Evolutionary conservation across 2,329 filamentous ascomycete genomes (phyloP).

Genomic region (Sclerotinia spermophila): DNA sequence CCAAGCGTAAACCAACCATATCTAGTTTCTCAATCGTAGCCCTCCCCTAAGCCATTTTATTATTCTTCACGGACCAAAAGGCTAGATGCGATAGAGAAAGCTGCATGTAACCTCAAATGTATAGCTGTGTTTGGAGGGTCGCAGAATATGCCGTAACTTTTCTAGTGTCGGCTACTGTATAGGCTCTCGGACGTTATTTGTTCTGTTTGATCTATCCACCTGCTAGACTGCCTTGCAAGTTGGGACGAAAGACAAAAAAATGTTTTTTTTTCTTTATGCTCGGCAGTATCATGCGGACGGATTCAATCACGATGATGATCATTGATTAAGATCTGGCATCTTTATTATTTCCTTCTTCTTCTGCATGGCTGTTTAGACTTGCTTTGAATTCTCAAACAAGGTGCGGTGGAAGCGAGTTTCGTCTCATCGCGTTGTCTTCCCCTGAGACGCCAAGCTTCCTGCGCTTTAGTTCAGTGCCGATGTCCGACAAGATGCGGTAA

Average conservation of each 20-base stretch:
- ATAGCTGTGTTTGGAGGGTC: background rate
- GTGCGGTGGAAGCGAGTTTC: slow-evolving; percentile 43
- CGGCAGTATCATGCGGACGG: background rate
- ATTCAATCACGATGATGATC: background rate
- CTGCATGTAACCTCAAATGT: background rate
- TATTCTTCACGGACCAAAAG: background rate
- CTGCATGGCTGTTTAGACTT: background rate
- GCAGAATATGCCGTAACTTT: background rate
- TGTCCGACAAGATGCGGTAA: slow-evolving; percentile 20
- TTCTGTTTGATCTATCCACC: background rate
- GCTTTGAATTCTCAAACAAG: slow-evolving; percentile 25
- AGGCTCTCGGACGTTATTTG: background rate
- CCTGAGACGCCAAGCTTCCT: slow-evolving; percentile 35
- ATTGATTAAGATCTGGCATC: background rate
- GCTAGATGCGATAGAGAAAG: background rate
- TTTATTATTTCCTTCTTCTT: background rate
- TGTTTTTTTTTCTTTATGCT: background rate
- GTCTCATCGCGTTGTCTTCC: slow-evolving; percentile 21
- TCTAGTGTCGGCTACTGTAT: background rate
- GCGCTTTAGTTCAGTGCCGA: slow-evolving; percentile 20
- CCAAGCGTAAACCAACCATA: background rate
- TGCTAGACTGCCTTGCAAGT: background rate
- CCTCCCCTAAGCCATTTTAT: background rate
- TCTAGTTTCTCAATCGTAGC: background rate
- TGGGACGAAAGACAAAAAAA: background rate